Conservation (phyloP, 805 yeast species). For the Clavispora fructus region DNA sequence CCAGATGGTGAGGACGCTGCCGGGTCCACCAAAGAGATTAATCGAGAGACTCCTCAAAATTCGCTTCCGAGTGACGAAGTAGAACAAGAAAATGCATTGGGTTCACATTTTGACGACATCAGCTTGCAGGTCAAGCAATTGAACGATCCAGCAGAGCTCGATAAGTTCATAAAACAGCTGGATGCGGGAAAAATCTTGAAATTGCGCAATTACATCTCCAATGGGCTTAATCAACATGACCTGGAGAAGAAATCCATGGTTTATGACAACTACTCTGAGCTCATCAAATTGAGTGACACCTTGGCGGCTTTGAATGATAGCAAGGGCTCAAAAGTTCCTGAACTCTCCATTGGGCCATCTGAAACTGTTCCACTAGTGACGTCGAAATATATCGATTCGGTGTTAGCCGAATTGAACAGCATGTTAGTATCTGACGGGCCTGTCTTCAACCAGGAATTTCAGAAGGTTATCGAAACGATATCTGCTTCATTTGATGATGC, state of each 20-base stretch:
- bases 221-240: slow-evolving; percentile 46
- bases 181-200: slow-evolving; percentile 7
- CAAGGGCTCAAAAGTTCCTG: not conserved
- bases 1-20: not conserved
- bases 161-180: slow-evolving; percentile 6
- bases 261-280: slow-evolving; percentile 70
- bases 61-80: not conserved
- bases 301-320: slow-evolving; percentile 19
- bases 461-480: slow-evolving; percentile 6
- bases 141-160: slow-evolving; percentile 4
- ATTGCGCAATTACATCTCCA: slow-evolving; percentile 21
- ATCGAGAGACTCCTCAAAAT: not conserved
- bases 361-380: slow-evolving; percentile 1
- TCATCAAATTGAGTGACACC: slow-evolving; percentile 61
- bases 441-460: slow-evolving; percentile 13
- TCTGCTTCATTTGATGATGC: slow-evolving; percentile 4
- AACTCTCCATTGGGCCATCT: not conserved
- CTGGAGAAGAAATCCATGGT: slow-evolving; percentile 65
- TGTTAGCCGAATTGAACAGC: slow-evolving; percentile 4
- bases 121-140: not conserved
- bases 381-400: slow-evolving; percentile 6
- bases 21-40: not conserved
- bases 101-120: not conserved
- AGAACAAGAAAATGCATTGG: not conserved
- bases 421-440: slow-evolving; percentile 9